Evolutionary conservation across 2,329 filamentous ascomycete species (phyloP).

Genomic region (Leptographium wingfieldii): DNA sequence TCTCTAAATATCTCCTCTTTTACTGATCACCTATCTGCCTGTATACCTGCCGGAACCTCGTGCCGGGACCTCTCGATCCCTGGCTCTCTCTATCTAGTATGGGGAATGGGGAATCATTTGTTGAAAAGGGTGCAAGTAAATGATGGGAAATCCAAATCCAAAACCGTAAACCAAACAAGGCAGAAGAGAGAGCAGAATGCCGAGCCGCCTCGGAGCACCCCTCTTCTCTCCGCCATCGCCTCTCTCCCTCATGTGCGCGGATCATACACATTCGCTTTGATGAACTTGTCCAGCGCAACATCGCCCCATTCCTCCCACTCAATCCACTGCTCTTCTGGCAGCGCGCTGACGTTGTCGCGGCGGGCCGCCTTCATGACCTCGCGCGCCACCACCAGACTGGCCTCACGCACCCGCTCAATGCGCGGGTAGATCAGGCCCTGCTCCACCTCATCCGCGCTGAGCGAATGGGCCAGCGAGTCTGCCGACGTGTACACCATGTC

Average conservation of each 20-base stretch:
- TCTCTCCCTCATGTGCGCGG: slow-evolving; percentile 22
- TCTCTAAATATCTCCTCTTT: background rate
- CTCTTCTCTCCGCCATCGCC: background rate
- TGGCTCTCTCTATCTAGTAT: background rate
- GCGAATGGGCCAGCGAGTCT: slow-evolving; percentile 61
- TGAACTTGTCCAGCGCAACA: slow-evolving; percentile 45
- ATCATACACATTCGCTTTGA: slow-evolving; percentile 49
- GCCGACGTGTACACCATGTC: slow-evolving; percentile 96
- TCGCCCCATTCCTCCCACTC: slow-evolving; percentile 64
- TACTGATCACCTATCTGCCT: background rate
- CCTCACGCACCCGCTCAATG: slow-evolving; percentile 83
- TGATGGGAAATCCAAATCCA: background rate
- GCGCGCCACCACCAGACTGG: slow-evolving; percentile 72
- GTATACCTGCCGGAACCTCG: background rate
- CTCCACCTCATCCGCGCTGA: slow-evolving; percentile 70
- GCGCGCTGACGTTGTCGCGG: slow-evolving; percentile 59
- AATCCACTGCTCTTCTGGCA: slow-evolving; percentile 56
- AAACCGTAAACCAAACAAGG: background rate
- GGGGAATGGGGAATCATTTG: background rate
- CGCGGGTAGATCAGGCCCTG: slow-evolving; percentile 82
- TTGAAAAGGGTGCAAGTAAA: background rate
- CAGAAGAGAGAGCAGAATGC: background rate
- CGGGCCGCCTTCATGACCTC: slow-evolving; percentile 91
- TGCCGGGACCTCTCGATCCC: background rate
- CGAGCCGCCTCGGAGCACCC: background rate